These are phyloP conservation scores for Zygosaccharomyces sapae DNA, from an alignment of 1,139 yeast genomes.

Conservation along the genomic window DNA sequence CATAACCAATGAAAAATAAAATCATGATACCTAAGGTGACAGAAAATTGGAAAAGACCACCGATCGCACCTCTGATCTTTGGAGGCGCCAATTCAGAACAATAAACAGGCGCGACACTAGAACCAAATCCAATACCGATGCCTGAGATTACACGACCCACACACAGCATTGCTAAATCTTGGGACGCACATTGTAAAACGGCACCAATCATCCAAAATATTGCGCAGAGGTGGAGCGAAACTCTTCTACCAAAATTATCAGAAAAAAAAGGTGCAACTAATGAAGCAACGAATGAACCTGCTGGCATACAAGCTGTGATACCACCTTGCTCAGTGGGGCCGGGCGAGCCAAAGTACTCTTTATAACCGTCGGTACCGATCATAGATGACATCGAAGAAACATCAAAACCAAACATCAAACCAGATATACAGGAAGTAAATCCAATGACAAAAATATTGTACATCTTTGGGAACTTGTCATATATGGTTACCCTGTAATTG, in stretches of 20 bases:
- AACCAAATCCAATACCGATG: conserved; percentile 55
- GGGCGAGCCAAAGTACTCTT: conserved; percentile 42
- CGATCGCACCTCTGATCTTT: conserved; percentile 59
- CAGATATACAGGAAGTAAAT: conserved; percentile 50
- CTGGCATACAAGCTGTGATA: conserved; percentile 57
- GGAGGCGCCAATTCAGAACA: conserved; percentile 62
- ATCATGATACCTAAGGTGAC: conserved; percentile 41
- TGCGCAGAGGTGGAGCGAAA: conserved; percentile 47
- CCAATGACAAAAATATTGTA: conserved; percentile 49
- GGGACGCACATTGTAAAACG: conserved; percentile 41
- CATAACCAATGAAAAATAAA: conserved; percentile 58
- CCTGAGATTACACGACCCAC: conserved; percentile 54
- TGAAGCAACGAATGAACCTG: conserved; percentile 58
- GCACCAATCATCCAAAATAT: conserved; percentile 47
- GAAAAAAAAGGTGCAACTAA: conserved; percentile 47
- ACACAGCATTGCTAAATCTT: conserved; percentile 39
- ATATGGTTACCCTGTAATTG: conserved; percentile 21
- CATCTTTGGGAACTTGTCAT: conserved; percentile 33
- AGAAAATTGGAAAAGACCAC: conserved; percentile 59
- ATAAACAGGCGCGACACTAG: conserved; percentile 56
- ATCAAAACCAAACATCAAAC: conserved; percentile 62
- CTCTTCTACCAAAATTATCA: conserved; percentile 58
- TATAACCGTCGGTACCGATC: conserved; percentile 43
- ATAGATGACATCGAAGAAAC: conserved; percentile 61
- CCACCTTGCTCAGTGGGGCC: conserved; percentile 52